These are phyloP conservation scores for Xerocomus potaroensis DNA, from an alignment of 768 basidiomycete species.

Conservation along the genomic window DNA sequence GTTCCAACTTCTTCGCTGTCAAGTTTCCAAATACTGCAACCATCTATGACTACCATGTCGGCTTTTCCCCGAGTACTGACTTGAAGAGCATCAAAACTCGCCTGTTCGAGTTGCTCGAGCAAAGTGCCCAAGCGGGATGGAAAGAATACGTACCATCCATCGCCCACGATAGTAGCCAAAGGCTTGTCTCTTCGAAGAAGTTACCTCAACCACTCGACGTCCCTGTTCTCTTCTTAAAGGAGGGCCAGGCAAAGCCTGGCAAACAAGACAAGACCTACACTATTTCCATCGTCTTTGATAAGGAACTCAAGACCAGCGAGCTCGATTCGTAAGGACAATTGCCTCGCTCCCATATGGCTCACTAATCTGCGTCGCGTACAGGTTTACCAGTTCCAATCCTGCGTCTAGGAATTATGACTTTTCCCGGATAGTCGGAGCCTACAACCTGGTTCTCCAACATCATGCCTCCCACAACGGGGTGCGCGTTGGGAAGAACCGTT, in stretches of 20 bases:
- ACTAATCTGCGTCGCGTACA: constrained; percentile 15
- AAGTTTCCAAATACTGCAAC: constrained; percentile 34
- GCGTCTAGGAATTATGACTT: constrained; percentile 38
- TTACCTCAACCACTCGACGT: constrained; percentile 37
- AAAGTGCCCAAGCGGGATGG: constrained; percentile 35
- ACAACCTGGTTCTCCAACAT: constrained; percentile 45
- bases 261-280: constrained; percentile 34
- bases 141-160: constrained; percentile 28
- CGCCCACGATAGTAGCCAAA: constrained; percentile 41
- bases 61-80: constrained; percentile 32
- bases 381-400: constrained; percentile 37
- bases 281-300: constrained; percentile 32
- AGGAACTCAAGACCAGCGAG: constrained; percentile 27
- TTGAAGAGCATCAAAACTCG: constrained; percentile 37
- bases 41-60: constrained; percentile 44
- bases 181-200: constrained; percentile 37
- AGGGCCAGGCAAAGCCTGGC: constrained; percentile 34
- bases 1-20: constrained; percentile 50
- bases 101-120: constrained; percentile 42
- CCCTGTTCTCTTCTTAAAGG: constrained; percentile 35
- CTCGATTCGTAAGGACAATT: constrained; percentile 32
- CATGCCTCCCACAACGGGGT: constrained; percentile 41
- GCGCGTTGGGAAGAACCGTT: constrained; percentile 47
- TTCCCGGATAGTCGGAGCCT: constrained; percentile 39
- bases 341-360: too few relatives aligned